Base-by-base conservation (phyloP, 441 rosid genomes). In the Manihot esculenta region DNA sequence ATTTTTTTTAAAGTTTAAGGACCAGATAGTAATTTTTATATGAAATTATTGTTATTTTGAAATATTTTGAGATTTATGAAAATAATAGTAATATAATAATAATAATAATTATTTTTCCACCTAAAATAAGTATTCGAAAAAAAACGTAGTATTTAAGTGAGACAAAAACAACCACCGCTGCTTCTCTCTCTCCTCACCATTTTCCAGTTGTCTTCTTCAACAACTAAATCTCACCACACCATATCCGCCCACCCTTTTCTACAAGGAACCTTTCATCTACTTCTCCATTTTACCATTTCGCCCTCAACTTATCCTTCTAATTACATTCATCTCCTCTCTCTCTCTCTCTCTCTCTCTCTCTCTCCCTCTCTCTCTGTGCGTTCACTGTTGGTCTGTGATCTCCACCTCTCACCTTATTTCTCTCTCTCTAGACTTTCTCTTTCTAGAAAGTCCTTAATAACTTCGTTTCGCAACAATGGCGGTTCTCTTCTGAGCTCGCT, bases 301-400 rank as follows among this genome's bases (percentile, higher is more conserved):
- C 82, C 87, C 64, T 71, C 68, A 42, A 20, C 15, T 12, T 6
- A 23, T 21, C 70, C 54, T 42, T 51, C 60, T 72, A 85, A 67
- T 83, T 79, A 81, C 91, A 73, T 78, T 66, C 14, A 0, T 51
- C 78, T 87, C 86, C 87, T 75, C 83, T 77, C 77, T 35, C 72
- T 63, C 58, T 41, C 68, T 35, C 76, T 30, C 76, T 68, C 66
- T 66, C 67, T 54, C 73, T 23, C 64, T 78, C n/a, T n/a, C n/a
- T n/a, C n/a, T n/a, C n/a, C n/a, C n/a, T n/a, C n/a, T n/a, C n/a
- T n/a, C n/a, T n/a, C n/a, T n/a, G n/a, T n/a, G n/a, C n/a, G 79
- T 66, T 50, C 72, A 71, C 75, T 50, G 65, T 64, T 45, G 7
- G 24, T n/a, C 62, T 21, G 55, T 54, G 63, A 54, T 49, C 61